Evolutionary conservation across 192 early-diverging fungal genomes (phyloP).

Genomic region (Rhizophagus sp.): DNA sequence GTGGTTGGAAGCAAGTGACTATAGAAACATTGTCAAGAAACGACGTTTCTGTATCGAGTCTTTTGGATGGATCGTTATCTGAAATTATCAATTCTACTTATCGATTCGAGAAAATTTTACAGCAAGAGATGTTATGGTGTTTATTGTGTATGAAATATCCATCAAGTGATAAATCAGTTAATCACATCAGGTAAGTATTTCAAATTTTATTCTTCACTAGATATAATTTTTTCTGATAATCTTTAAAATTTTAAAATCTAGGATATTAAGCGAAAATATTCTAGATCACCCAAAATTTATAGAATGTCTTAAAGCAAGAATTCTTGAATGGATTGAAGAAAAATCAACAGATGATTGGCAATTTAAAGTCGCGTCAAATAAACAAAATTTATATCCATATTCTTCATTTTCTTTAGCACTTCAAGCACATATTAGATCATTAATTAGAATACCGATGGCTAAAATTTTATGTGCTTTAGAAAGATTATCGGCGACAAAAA

Average conservation of each 20-base stretch:
- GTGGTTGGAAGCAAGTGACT: conserved; percentile 25
- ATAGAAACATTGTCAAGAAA: conserved; percentile 22
- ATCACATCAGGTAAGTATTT: conserved; percentile 14
- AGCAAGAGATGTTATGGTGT: conserved; percentile 28
- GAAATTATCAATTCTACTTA: conserved; percentile 4
- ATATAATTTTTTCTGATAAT: not conserved
- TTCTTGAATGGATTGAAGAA: conserved; percentile 11
- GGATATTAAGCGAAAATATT: not conserved
- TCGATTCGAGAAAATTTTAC: conserved; percentile 25
- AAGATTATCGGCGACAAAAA: conserved; percentile 14
- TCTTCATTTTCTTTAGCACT: conserved; percentile 25
- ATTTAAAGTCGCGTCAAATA: conserved; percentile 17
- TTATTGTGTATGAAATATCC: conserved; percentile 26
- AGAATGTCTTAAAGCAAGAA: not conserved
- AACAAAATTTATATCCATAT: conserved; percentile 9
- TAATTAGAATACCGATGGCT: conserved; percentile 17
- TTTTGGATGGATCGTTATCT: conserved; percentile 9
- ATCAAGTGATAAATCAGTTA: not conserved
- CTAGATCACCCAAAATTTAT: not conserved
- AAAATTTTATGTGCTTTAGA: conserved; percentile 28
- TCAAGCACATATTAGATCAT: not conserved
- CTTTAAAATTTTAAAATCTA: not conserved
- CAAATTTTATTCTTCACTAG: not conserved
- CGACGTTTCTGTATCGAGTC: not conserved
- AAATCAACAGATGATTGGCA: conserved; percentile 14